Evolutionary conservation across 179 eudicot genomes (phyloP).

Genomic region (Spinacia oleracea): DNA sequence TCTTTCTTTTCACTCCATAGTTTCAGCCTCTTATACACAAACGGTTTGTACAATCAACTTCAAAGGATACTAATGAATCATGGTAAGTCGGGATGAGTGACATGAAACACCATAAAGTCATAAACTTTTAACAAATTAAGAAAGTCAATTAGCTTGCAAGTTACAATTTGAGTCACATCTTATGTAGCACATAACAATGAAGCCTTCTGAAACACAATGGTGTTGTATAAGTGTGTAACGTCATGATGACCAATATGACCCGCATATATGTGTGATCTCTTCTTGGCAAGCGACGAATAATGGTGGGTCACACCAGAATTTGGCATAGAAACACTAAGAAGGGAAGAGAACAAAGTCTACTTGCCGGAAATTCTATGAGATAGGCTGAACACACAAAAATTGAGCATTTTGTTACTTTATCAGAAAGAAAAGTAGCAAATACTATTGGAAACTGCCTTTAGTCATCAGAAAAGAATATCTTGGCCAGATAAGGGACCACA

Average conservation of each 20-base stretch:
- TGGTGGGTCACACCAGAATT: constrained; percentile 6
- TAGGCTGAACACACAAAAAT: background rate
- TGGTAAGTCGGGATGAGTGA: background rate
- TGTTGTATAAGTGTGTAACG: background rate
- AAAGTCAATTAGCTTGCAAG: background rate
- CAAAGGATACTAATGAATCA: background rate
- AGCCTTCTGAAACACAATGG: background rate
- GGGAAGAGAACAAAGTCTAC: background rate
- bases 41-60: background rate
- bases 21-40: background rate
- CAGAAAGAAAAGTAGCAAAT: constrained; percentile 23
- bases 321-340: background rate
- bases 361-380: background rate
- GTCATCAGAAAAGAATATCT: background rate
- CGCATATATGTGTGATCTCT: background rate
- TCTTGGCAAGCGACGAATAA: constrained; percentile 1
- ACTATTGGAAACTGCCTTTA: constrained; percentile 15
- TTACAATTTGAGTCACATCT: background rate
- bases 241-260: background rate
- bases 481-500: constrained; percentile 4
- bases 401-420: constrained; percentile 7
- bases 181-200: background rate
- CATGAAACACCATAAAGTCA: background rate
- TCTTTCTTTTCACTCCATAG: background rate
- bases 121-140: no score